Percentiles rank a stretch among this genome's conserved stretches.
Conservation (phyloP, 192 early-diverging fungal genomes). For the Coemansia sp. region DNA sequence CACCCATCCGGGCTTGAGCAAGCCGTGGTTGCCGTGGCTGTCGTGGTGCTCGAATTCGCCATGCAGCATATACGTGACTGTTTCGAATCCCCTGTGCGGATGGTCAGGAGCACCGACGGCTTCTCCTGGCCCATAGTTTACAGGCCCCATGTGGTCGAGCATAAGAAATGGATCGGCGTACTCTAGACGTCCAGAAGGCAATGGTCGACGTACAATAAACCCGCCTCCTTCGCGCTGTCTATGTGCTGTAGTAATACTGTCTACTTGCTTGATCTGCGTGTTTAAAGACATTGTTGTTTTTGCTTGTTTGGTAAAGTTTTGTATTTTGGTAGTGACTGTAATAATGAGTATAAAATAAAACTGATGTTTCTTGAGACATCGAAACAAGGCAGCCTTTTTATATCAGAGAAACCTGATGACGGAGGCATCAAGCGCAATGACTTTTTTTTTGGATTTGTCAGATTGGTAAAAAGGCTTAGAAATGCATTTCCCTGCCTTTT, state of each 20-base stretch:
- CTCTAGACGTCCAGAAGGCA: constrained; percentile 62
- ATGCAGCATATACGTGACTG: constrained; percentile 67
- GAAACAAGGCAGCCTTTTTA: too few species aligned
- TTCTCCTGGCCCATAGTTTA: constrained; percentile 53
- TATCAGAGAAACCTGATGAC: too few species aligned
- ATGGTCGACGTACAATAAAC: constrained; percentile 72
- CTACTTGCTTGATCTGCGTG: constrained; percentile 42
- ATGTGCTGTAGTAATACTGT: constrained; percentile 37
- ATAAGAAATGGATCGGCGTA: constrained; percentile 89
- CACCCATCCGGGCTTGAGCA: constrained; percentile 61
- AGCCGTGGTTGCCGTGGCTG: constrained; percentile 68
- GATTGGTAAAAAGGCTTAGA: too few species aligned
- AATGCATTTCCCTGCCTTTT: too few species aligned
- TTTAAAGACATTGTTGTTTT: too few species aligned
- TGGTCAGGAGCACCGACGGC: constrained; percentile 66
- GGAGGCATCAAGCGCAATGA: too few species aligned
- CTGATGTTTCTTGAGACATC: too few species aligned
- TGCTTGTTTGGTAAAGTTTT: too few species aligned
- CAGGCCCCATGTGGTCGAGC: constrained; percentile 66
- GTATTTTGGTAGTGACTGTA: too few species aligned
- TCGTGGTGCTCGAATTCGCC: constrained; percentile 74
- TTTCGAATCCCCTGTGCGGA: constrained; percentile 80
- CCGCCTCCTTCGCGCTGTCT: constrained; percentile 75
- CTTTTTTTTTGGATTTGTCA: too few species aligned
- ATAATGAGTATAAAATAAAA: too few species aligned